These are phyloP conservation scores for Inosperma sp. DNA, from an alignment of 768 basidiomycete genomes.

Conservation along the genomic window DNA sequence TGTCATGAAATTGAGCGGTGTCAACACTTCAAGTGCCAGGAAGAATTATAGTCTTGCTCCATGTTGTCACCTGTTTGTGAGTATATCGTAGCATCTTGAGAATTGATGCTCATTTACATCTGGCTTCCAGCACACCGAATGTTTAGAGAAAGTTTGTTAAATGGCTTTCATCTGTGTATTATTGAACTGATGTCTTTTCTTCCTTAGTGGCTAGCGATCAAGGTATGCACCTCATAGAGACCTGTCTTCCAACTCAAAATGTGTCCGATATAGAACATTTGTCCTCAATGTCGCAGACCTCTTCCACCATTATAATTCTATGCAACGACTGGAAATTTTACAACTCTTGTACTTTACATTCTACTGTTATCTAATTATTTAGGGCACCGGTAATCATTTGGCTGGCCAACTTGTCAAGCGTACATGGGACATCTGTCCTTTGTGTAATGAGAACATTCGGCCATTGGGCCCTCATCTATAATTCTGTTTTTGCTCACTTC, in stretches of 20 bases:
- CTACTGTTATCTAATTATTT: too few relatives aligned
- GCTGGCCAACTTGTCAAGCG: too few relatives aligned
- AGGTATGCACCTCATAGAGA: slow-evolving; percentile 38
- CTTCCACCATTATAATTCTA: slow-evolving; percentile 64
- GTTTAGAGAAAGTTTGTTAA: slow-evolving; percentile 64
- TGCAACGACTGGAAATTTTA: too few relatives aligned
- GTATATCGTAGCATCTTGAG: slow-evolving; percentile 27
- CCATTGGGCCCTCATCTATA: too few relatives aligned
- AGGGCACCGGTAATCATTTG: too few relatives aligned
- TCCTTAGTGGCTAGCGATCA: slow-evolving; percentile 67
- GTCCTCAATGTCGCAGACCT: slow-evolving; percentile 84
- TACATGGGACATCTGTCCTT: too few relatives aligned
- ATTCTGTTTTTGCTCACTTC: too few relatives aligned
- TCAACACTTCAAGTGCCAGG: slow-evolving; percentile 42
- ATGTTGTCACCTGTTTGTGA: slow-evolving; percentile 83
- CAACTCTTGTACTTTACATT: too few relatives aligned
- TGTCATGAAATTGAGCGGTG: slow-evolving; percentile 43
- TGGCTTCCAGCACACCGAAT: slow-evolving; percentile 67
- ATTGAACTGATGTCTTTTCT: slow-evolving; percentile 12
- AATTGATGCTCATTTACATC: not conserved
- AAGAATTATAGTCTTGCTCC: slow-evolving; percentile 83
- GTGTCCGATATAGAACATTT: slow-evolving; percentile 60
- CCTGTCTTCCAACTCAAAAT: slow-evolving; percentile 2
- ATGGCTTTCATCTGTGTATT: not conserved
- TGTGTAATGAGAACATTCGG: too few relatives aligned